phyloP scores from a whole-genome alignment of 805 yeast genomes.

The Starmerella apicola region DNA sequence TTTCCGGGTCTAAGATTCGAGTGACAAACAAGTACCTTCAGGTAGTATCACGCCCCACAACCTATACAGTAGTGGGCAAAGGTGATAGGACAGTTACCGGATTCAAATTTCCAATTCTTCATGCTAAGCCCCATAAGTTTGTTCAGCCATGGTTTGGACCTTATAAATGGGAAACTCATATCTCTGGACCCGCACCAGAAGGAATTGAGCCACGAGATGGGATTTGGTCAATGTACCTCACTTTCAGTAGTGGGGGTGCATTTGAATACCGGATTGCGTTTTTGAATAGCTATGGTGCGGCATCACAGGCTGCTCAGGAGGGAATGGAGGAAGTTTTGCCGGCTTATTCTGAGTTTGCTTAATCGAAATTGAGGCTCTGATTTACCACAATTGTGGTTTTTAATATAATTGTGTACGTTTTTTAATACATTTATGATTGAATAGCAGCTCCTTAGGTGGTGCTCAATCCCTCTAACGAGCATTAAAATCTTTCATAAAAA shows the following conservation, averaged over 20 bases:
- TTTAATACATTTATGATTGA: too few species aligned
- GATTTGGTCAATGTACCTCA: slow-evolving; percentile 22
- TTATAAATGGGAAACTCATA: slow-evolving; percentile 23
- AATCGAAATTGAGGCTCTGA: too few species aligned
- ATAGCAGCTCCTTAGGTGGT: too few species aligned
- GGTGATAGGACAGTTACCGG: slow-evolving; percentile 24
- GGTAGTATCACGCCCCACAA: slow-evolving; percentile 6
- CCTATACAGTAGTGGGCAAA: slow-evolving; percentile 21
- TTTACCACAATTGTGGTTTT: too few species aligned
- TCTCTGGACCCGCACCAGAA: slow-evolving; percentile 5
- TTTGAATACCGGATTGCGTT: slow-evolving; percentile 22
- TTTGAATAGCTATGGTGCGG: slow-evolving; percentile 6
- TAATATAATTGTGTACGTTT: too few species aligned
- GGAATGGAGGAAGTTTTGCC: slow-evolving; percentile 21
- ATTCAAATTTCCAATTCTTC: slow-evolving; percentile 19
- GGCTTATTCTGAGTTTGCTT: slow-evolving; percentile 15
- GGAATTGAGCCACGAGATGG: slow-evolving; percentile 6
- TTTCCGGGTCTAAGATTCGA: slow-evolving; percentile 4
- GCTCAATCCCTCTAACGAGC: too few species aligned
- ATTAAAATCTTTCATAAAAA: too few species aligned
- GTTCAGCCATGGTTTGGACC: slow-evolving; percentile 31
- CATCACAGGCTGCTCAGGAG: slow-evolving; percentile 13
- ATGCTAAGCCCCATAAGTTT: slow-evolving; percentile 16
- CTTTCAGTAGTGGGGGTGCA: slow-evolving; percentile 26
- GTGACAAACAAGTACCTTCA: slow-evolving; percentile 20